Base-by-base conservation (phyloP, 1,284 basidiomycete genomes). In the Mycena citricolor region DNA sequence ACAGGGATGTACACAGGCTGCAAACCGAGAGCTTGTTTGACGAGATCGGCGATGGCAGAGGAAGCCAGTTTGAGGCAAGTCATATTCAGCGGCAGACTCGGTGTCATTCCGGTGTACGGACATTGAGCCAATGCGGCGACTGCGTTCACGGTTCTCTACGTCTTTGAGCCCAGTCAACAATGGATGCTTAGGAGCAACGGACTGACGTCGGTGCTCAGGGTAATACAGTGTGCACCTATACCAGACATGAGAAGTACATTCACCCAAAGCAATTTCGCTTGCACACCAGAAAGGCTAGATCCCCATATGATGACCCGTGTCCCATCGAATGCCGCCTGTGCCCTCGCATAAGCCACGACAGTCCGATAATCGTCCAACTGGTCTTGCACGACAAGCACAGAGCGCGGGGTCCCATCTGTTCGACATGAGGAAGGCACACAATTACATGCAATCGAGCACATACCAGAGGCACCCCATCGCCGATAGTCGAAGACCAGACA, bases 281-380 rank as follows among this genome's bases (percentile, higher is more conserved):
- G 43, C 52, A n/a, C 47, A 58, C 60, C 60, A 3, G 67, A 57
- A 30, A 67, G 66, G 44, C 66, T 68, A 8, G 63, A 62, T 0
- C 67, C 67, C 66, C 66, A 69, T 1, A 68, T 21, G 13, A 69
- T 46, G 24, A 68, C 55, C 13, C 61, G 55, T 21, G 65, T 58
- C 4, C 61, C 45, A 43, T 69, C 65, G 31, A 67, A 64, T 14
- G 61, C 54, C 1, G 57, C 37, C 49, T 67, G 60, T 42, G 62
- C 56, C n/a, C 62, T 49, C 22, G 58, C 63, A 42, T 58, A 69
- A 30, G 63, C 60, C 45, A 71, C 54, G 19, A 68, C 66, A 4
- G 66, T 62, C 20, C 62, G 55, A 49, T 70, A 71, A 49, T 71
- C 69, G 5, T 69, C 66, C 14, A 67, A 56, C 41, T 70, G 69